Percentiles rank a stretch among this genome's conserved stretches.
phyloP scores from a whole-genome alignment of 805 yeast genomes.

The Saturnispora besseyi region DNA sequence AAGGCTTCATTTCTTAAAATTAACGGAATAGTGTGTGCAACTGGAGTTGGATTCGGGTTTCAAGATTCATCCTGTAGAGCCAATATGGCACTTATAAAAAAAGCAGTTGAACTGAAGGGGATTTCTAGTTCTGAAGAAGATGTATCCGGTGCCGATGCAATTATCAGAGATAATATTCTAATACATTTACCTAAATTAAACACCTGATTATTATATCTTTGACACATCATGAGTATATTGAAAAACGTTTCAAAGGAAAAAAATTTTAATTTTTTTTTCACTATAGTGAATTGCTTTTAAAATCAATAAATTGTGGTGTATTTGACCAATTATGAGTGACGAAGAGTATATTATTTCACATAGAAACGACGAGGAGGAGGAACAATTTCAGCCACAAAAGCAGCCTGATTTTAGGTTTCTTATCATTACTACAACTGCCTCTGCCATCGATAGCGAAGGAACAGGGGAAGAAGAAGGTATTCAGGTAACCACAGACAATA shows the following conservation, averaged over 20 bases:
- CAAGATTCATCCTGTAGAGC: not conserved
- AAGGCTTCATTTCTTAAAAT: not conserved
- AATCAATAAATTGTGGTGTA: not conserved
- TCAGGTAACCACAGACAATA: constrained; percentile 8
- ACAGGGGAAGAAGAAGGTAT: constrained; percentile 19
- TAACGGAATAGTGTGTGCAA: constrained; percentile 1
- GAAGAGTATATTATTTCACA: constrained; percentile 13
- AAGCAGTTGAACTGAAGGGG: not conserved
- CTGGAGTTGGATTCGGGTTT: constrained; percentile 4
- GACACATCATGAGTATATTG: not conserved
- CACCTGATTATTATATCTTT: not conserved
- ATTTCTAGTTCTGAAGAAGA: not conserved
- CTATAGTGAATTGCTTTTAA: not conserved
- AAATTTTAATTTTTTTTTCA: not conserved
- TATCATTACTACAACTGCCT: constrained; percentile 15
- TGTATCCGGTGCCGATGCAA: not conserved
- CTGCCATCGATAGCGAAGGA: constrained; percentile 7
- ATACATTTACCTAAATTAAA: not conserved
- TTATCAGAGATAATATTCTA: not conserved
- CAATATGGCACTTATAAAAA: constrained; percentile 1
- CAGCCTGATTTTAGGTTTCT: constrained; percentile 8
- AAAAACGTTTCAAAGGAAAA: not conserved
- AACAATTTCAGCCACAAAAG: not conserved
- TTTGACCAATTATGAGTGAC: constrained; percentile 9
- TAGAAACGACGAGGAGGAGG: constrained; percentile 9